These are phyloP conservation scores for Solanum hybrid DNA, from an alignment of 305 asterid species.

Conservation along the genomic window DNA sequence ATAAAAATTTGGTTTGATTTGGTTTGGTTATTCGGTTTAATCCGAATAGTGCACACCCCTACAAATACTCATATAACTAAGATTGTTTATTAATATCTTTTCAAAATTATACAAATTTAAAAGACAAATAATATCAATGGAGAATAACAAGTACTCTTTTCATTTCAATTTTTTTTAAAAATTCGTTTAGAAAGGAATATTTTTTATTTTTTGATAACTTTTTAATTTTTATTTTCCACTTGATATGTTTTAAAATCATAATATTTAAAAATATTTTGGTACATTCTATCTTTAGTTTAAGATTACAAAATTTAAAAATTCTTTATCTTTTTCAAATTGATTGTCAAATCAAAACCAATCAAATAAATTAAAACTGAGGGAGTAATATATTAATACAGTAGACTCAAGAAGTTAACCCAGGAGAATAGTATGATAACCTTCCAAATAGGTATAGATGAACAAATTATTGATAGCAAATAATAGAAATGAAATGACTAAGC, in stretches of 20 bases:
- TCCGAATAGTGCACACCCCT: no score
- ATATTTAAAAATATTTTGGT: not conserved
- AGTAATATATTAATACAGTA: not conserved
- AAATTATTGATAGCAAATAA: not conserved
- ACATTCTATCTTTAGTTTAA: not conserved
- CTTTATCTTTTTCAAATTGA: not conserved
- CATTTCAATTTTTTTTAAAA: not conserved
- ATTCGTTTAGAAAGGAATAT: no score
- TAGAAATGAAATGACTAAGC: not conserved
- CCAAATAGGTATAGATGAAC: not conserved
- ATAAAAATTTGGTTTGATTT: no score
- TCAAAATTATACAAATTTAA: no score
- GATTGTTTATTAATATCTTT: no score
- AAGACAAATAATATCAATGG: not conserved
- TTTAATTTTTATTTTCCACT: no score
- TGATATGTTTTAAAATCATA: not conserved
- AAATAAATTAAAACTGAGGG: not conserved
- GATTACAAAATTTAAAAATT: not conserved
- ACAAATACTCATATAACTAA: not conserved
- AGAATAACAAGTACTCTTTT: not conserved
- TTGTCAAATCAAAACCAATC: not conserved
- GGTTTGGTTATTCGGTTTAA: no score
- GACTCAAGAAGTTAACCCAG: not conserved
- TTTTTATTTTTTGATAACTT: not conserved
- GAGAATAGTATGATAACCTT: not conserved